phyloP scores from a whole-genome alignment of 2,329 filamentous ascomycete species.

The Cucurbitaria berberidis region DNA sequence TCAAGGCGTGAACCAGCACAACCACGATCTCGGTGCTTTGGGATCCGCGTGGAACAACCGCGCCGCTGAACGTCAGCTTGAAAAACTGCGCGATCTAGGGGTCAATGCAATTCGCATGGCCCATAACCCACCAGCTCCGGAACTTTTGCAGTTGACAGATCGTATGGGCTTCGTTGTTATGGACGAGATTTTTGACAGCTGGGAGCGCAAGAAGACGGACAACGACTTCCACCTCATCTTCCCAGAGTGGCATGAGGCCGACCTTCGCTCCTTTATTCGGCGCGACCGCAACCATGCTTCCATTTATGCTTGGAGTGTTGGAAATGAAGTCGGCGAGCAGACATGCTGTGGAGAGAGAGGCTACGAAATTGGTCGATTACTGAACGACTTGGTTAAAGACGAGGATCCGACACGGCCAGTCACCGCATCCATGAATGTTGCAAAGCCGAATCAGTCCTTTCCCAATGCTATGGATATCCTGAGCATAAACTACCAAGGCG shows the following conservation, averaged over 20 bases:
- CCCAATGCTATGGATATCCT: slow-evolving; percentile 55
- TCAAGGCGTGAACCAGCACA: slow-evolving; percentile 60
- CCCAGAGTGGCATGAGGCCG: slow-evolving; percentile 60
- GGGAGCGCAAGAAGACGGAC: slow-evolving; percentile 54
- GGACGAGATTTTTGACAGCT: slow-evolving; percentile 62
- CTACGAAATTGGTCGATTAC: slow-evolving; percentile 38
- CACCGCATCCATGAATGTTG: slow-evolving; percentile 58
- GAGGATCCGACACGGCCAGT: slow-evolving; percentile 58
- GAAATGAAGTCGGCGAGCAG: slow-evolving; percentile 63
- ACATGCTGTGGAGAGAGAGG: slow-evolving; percentile 35
- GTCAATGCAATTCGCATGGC: slow-evolving; percentile 59
- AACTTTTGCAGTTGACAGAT: slow-evolving; percentile 59
- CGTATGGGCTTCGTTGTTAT: slow-evolving; percentile 58
- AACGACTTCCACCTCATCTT: slow-evolving; percentile 62
- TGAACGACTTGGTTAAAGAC: slow-evolving; percentile 52
- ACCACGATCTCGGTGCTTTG: slow-evolving; percentile 59
- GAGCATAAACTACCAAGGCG: slow-evolving; percentile 64
- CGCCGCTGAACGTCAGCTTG: slow-evolving; percentile 58
- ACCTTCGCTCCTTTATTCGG: slow-evolving; percentile 59
- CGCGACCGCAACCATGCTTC: slow-evolving; percentile 64
- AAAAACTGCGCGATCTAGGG: slow-evolving; percentile 59
- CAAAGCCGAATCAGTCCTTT: slow-evolving; percentile 50
- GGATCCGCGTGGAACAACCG: slow-evolving; percentile 60
- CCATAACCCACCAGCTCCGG: slow-evolving; percentile 61
- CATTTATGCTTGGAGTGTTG: slow-evolving; percentile 60